phyloP scores from a whole-genome alignment of 2,329 filamentous ascomycete species.

The Claviceps sp. region DNA sequence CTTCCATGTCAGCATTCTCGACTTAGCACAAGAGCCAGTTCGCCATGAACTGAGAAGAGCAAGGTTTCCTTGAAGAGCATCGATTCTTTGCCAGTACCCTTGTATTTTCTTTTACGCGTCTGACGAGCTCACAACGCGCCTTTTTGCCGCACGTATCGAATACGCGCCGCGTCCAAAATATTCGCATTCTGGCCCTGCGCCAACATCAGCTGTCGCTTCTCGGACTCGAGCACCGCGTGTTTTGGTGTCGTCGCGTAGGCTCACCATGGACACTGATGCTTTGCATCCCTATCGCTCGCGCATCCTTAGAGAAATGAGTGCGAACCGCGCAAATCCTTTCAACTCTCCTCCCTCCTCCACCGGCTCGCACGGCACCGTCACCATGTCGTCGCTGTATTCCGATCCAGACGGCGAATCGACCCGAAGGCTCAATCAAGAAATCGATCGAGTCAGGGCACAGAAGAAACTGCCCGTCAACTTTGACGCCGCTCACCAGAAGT shows the following conservation, averaged over 20 bases:
- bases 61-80: background rate
- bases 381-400: conserved; percentile 38
- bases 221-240: conserved; percentile 11
- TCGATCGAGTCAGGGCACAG: conserved; percentile 28
- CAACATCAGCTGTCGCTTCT: conserved; percentile 9
- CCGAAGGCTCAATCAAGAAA: conserved; percentile 34
- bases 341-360: conserved; percentile 46
- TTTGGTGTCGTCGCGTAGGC: conserved; percentile 8
- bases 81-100: conserved; percentile 6
- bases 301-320: conserved; percentile 38
- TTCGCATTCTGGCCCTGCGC: conserved; percentile 3
- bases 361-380: conserved; percentile 43
- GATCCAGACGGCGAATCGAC: conserved; percentile 42
- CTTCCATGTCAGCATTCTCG: background rate
- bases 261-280: conserved; percentile 29
- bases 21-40: background rate
- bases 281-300: conserved; percentile 31
- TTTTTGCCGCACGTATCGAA: background rate
- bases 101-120: background rate
- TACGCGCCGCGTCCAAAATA: background rate
- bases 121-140: background rate
- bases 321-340: conserved; percentile 41
- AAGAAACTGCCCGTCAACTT: conserved; percentile 28
- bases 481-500: conserved; percentile 34
- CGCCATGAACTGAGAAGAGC: background rate